phyloP scores from a whole-genome alignment of 257 asterid genomes.

The Capsicum pubescens region DNA sequence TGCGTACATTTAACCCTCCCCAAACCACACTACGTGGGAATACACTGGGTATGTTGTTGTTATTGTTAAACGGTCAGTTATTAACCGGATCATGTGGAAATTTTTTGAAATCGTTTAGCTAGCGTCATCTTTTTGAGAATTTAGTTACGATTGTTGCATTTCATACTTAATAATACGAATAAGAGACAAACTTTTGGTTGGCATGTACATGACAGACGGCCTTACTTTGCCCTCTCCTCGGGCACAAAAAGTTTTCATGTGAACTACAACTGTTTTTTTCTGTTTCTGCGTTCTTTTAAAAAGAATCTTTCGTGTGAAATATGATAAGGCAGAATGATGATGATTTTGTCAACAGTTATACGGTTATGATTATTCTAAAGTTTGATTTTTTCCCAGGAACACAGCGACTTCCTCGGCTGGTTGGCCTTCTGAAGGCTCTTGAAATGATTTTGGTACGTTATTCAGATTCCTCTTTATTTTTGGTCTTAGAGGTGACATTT shows the following conservation, averaged over 20 bases:
- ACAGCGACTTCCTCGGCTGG: conserved; percentile 99
- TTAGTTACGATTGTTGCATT: conserved; percentile 3
- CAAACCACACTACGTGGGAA: no score
- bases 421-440: conserved; percentile 90
- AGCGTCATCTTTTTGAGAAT: not conserved
- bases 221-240: conserved; percentile 9
- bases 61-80: not conserved
- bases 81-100: not conserved
- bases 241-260: not conserved
- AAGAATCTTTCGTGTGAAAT: not conserved
- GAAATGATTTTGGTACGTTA: conserved; percentile 87
- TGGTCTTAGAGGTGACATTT: not conserved
- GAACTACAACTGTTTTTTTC: not conserved
- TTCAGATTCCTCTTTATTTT: not conserved
- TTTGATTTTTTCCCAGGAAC: conserved; percentile 63
- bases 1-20: no score
- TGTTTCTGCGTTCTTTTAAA: not conserved
- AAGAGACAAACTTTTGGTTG: conserved; percentile 9
- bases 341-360: not conserved
- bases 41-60: no score
- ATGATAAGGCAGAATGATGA: not conserved
- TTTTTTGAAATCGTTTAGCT: not conserved
- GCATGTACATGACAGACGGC: not conserved
- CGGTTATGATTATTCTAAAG: not conserved
- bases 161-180: not conserved